These are phyloP conservation scores for Phaeosphaeria sp. DNA, from an alignment of 2,329 filamentous ascomycete species.

Conservation along the genomic window DNA sequence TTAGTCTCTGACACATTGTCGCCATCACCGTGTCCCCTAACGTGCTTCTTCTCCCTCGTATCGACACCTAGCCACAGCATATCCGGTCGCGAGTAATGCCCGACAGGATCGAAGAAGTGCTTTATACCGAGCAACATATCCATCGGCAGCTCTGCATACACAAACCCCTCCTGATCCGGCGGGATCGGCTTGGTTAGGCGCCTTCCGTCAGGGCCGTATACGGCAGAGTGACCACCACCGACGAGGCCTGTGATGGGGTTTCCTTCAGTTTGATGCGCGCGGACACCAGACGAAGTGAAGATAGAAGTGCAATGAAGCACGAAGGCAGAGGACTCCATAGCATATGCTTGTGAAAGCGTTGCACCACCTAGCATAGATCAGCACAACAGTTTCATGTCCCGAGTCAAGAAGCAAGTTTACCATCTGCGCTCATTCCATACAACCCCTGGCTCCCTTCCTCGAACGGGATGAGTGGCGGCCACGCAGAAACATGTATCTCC, in stretches of 20 bases:
- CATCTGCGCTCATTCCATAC: conserved; percentile 48
- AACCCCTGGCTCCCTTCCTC: conserved; percentile 35
- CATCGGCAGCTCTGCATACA: conserved; percentile 61
- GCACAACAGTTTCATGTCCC: not conserved
- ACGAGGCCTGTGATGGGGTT: conserved; percentile 52
- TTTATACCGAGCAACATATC: conserved; percentile 50
- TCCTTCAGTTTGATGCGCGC: conserved; percentile 51
- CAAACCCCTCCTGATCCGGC: conserved; percentile 55
- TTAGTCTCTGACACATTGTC: not conserved
- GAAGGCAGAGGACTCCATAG: conserved; percentile 62
- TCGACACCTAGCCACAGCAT: conserved; percentile 59
- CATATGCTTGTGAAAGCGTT: conserved; percentile 59
- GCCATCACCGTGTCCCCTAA: conserved; percentile 1
- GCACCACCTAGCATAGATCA: conserved; percentile 21
- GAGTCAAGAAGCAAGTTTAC: conserved; percentile 11
- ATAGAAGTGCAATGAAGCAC: conserved; percentile 62
- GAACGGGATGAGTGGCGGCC: conserved; percentile 47
- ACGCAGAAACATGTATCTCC: conserved; percentile 50
- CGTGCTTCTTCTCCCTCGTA: conserved; percentile 37
- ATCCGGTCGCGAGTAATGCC: conserved; percentile 61
- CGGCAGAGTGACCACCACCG: conserved; percentile 56
- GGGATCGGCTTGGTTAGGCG: conserved; percentile 50
- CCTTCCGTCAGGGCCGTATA: conserved; percentile 61
- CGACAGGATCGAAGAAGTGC: conserved; percentile 54
- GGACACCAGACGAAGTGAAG: conserved; percentile 53